Evolutionary conservation across 2,329 filamentous ascomycete species (phyloP), one percentile per base, ranked within the genome.

Genomic region (Neonectria neomacrospora): DNA sequence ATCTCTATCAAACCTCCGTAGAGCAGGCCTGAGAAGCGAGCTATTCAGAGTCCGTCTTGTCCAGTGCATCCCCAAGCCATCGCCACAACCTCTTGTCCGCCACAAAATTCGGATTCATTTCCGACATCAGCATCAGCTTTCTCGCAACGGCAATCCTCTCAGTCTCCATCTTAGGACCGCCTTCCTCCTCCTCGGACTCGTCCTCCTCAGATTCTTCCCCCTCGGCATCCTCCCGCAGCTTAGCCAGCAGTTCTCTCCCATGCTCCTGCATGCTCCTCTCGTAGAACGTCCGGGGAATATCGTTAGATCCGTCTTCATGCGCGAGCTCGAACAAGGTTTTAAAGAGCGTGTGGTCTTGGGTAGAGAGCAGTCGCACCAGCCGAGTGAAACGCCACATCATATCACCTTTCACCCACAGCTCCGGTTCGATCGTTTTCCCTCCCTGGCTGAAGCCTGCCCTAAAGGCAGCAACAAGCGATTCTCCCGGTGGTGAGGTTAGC

Each of bases 371-470:
- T 16, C 70, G 63, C 10, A 69, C 52, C 18, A 72, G 52, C 34
- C 64, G 66, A 47, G 66, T 61, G 30, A 71, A 73, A 50, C 64
- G 41, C 64, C 66, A 70, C 37, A 68, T 58, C 34, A n/a, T 65
- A 12, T 66, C 58, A n/a, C 54, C 55, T 42, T 53, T 64, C 23
- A 51, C 52, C 66, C 64, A 68, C 10, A 26, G 51, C 18, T 55
- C 39, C n/a, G 57, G 42, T 9, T 50, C 12, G 42, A 48, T 12
- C 18, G 20, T 45, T 58, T 53, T 18, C 45, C 39, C 42, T 60
- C 26, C 20, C 44, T 56, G 56, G n/a, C 39, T 6, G 30, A 69
- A 67, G 20, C 61, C 58, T 39, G 56, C 23, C 14, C 58, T 55
- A 10, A 67, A 68, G 23, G 66, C 58, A 57, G 58, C 51, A 22